Conservation (phyloP, 352 stramenopile species). For the Pythium plurisporium region DNA sequence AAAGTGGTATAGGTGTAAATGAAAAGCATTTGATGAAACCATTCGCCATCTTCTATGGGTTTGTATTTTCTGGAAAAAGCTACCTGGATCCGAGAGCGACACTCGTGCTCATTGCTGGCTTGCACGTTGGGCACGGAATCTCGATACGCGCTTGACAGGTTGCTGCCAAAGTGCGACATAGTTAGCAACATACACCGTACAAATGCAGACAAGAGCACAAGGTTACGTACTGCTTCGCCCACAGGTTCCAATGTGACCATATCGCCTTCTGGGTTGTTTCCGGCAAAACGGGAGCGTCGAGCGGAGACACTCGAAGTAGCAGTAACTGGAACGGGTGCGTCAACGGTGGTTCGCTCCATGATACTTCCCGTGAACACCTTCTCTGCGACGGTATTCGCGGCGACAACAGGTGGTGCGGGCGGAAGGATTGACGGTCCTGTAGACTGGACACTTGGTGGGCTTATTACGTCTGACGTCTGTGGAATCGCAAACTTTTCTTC, state of each 20-base stretch:
- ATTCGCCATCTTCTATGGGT: neutral
- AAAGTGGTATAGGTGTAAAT: neutral
- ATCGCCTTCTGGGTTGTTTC: slow-evolving; percentile 67
- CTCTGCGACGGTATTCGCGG: slow-evolving; percentile 21
- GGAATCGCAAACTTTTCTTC: slow-evolving; percentile 8
- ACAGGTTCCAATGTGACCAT: slow-evolving; percentile 67
- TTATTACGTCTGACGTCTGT: slow-evolving; percentile 5
- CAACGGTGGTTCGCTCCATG: slow-evolving; percentile 52
- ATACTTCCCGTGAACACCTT: slow-evolving; percentile 71
- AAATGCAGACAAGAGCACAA: too few relatives aligned
- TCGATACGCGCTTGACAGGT: slow-evolving; percentile 81
- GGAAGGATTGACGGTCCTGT: slow-evolving; percentile 3
- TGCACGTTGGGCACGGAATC: slow-evolving; percentile 67
- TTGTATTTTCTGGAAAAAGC: neutral
- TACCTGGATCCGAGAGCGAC: too few relatives aligned
- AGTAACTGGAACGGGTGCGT: slow-evolving; percentile 7
- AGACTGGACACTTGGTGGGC: neutral
- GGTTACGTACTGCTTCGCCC: slow-evolving; percentile 73
- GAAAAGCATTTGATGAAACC: neutral
- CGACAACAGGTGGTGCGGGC: slow-evolving; percentile 6
- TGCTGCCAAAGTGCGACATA: slow-evolving; percentile 29
- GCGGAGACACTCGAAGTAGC: slow-evolving; percentile 8
- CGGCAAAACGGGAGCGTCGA: slow-evolving; percentile 47
- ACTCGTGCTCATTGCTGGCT: slow-evolving; percentile 2
- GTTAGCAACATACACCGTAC: too few relatives aligned